These are phyloP conservation scores for Populus hybrid DNA, from an alignment of 441 rosid genomes.

Conservation along the genomic window DNA sequence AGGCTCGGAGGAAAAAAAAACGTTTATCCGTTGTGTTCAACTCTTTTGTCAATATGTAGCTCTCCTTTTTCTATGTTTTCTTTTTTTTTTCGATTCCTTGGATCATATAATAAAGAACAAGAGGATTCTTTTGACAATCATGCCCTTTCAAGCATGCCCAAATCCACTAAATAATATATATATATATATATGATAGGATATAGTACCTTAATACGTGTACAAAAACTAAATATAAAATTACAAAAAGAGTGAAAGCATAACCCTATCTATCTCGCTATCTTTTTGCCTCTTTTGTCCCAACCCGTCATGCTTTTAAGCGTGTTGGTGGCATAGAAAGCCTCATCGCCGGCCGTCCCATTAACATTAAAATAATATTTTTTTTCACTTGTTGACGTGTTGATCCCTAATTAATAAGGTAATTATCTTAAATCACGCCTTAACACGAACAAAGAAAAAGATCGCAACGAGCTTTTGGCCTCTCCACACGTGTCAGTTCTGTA, in stretches of 20 bases:
- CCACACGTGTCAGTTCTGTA: conserved; percentile 26
- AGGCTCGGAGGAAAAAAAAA: too few relatives aligned
- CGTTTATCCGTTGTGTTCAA: not conserved
- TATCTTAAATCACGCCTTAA: not conserved
- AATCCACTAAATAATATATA: not conserved
- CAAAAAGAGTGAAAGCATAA: not conserved
- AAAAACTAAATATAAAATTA: not conserved
- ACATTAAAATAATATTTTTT: not conserved
- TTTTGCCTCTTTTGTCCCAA: not conserved
- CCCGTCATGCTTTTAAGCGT: not conserved
- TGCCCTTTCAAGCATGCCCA: not conserved
- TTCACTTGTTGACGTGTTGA: conserved; percentile 6
- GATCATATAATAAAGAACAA: not conserved
- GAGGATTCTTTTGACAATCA: not conserved
- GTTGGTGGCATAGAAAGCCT: not conserved
- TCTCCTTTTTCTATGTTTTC: not conserved
- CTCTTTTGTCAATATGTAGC: not conserved
- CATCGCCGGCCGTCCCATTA: not conserved
- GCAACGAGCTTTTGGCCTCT: not conserved
- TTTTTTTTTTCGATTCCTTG: too few relatives aligned
- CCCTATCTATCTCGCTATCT: not conserved
- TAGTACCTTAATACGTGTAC: not conserved
- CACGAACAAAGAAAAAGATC: not conserved
- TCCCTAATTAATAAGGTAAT: not conserved
- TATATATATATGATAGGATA: too few relatives aligned